These are phyloP conservation scores for Limnanthes douglasii DNA, from an alignment of 345 rosid genomes.

Conservation along the genomic window DNA sequence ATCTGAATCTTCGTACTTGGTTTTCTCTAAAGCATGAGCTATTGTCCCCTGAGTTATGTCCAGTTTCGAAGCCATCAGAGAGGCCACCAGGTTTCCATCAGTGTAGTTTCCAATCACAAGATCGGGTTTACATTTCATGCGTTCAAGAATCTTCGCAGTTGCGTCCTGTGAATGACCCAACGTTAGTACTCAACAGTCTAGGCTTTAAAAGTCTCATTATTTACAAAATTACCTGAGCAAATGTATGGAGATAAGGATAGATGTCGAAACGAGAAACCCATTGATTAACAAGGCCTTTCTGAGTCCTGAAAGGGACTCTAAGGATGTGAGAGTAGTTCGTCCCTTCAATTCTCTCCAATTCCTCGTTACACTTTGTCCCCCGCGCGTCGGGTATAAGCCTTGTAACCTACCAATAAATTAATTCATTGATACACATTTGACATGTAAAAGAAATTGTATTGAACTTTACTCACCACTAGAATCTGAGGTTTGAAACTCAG, in stretches of 20 bases:
- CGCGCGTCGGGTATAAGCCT: conserved; percentile 67
- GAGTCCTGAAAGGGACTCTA: conserved; percentile 69
- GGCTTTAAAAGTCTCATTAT: not conserved
- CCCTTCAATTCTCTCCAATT: conserved; percentile 45
- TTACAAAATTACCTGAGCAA: conserved; percentile 34
- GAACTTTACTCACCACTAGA: conserved; percentile 41
- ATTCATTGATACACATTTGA: no score
- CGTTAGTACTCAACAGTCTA: not conserved
- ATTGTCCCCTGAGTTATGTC: conserved; percentile 82
- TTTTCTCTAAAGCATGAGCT: conserved; percentile 91
- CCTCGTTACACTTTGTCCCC: conserved; percentile 79
- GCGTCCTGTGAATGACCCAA: conserved; percentile 30
- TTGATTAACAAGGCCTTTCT: conserved; percentile 46
- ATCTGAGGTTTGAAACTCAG: conserved; percentile 66
- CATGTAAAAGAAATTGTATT: not conserved
- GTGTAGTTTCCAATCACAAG: conserved; percentile 89
- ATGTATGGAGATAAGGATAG: conserved; percentile 78
- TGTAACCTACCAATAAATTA: conserved; percentile 26
- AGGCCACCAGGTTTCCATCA: conserved; percentile 88
- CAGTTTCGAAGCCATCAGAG: conserved; percentile 65
- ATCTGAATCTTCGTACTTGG: conserved; percentile 88
- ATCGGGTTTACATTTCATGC: conserved; percentile 60
- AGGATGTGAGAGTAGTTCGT: conserved; percentile 70
- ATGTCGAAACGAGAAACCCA: conserved; percentile 93
- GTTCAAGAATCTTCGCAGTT: conserved; percentile 41